These are phyloP conservation scores for Phlebiopsis gigantea DNA, from an alignment of 768 basidiomycete genomes.

Conservation along the genomic window DNA sequence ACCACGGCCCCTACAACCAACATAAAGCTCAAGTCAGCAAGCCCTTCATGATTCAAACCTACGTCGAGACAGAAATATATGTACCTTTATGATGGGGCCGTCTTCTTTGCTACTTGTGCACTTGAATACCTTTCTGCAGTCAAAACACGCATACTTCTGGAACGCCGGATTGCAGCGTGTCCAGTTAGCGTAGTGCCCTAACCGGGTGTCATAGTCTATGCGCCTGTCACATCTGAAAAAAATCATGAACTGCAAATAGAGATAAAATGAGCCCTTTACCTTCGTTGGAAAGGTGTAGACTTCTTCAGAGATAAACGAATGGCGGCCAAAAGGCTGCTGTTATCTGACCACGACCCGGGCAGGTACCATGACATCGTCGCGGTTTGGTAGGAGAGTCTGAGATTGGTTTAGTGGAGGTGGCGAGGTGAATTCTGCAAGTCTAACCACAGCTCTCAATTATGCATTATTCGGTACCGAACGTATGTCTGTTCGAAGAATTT, in stretches of 20 bases:
- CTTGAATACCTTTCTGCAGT: neutral
- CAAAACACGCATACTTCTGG: neutral
- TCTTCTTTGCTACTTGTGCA: neutral
- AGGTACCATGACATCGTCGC: too few species aligned
- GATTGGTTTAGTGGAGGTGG: too few species aligned
- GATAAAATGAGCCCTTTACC: neutral
- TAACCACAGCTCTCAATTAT: too few species aligned
- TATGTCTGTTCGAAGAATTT: conserved; percentile 8
- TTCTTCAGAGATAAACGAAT: neutral
- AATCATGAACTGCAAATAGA: too few species aligned
- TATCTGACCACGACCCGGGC: too few species aligned
- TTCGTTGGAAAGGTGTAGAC: neutral
- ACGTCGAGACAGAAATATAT: too few species aligned
- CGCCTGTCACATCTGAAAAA: neutral
- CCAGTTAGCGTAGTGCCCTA: neutral
- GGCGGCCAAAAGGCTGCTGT: too few species aligned
- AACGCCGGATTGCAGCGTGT: neutral
- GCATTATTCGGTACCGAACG: neutral
- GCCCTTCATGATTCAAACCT: too few species aligned
- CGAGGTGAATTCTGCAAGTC: too few species aligned
- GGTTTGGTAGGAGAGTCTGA: too few species aligned
- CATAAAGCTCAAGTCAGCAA: neutral
- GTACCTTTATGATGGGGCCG: too few species aligned
- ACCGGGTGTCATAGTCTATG: neutral
- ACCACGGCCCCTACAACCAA: neutral